Evolutionary conservation across 2,329 filamentous ascomycete genomes (phyloP), one percentile per base, ranked within the genome.

Genomic region (Lachnellula occidentalis): DNA sequence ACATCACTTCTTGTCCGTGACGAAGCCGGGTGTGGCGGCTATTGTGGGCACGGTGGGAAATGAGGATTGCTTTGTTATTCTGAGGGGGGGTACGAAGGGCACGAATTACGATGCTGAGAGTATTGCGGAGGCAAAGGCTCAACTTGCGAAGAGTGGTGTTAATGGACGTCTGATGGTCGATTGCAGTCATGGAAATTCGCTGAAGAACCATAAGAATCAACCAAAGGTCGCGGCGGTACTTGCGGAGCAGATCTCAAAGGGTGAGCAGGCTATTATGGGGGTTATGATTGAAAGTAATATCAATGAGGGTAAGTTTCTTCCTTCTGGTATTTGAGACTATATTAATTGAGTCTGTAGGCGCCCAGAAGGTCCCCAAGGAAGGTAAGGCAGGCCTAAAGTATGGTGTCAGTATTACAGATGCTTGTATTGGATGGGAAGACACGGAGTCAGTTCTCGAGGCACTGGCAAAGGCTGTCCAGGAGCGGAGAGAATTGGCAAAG

Each of bases 251-350:
- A 88, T 99, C 57, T 79, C 86, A 52, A 82, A 80, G 55, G 94
- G 94, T 36, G 92, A 97, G 76, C 56, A 64, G 21, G 87, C 78
- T 48, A 94, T 99, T 68, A 92, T 96, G 83, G 94, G 94, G 66
- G 90, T 97, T 57, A 99, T 99, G 94, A 95, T 99, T 67, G 94
- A 99, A 78, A 95, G 89, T 73, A 89, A 97, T 73, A 95, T 97
- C 74, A 87, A 92, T 67, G 92, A 96, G 76, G 92, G 88, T 87
- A 71, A 67, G 61, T 53, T 34, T 48, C 43, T 31, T 0, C 7
- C 4, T 14, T 14, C 14, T 4, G 14, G 11, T 22, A 11, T 15
- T 34, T n/a, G 37, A 17, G 1, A n/a, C n/a, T n/a, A 22, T 42
- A 2, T 24, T 46, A 46, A 48, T 55, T 61, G 51, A 59, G 8